Base-by-base conservation (phyloP, 306 rosid genomes). In the Crotalaria pallida region DNA sequence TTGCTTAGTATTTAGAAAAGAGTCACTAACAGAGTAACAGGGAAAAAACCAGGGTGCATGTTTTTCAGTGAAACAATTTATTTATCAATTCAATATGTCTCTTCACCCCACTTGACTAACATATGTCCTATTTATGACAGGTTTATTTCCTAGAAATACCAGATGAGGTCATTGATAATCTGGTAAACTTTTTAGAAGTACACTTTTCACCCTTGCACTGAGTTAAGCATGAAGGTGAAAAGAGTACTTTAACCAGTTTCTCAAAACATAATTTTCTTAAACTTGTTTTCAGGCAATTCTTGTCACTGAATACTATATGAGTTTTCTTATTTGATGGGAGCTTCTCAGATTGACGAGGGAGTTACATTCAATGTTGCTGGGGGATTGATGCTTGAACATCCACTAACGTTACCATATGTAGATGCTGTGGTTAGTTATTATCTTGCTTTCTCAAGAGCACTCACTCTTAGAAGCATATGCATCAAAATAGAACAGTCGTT, bases 301-400 rank as follows among this genome's bases (percentile, higher is more conserved):
- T 60, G 79, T 80, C 65, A 34, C 51, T 76, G 76, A 73, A 51
- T 77, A 62, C 83, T 77, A 52, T 69, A 44, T 81, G 76, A 77
- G 80, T 83, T 78, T 81, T 75, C 73, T 84, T 78, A 67, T 72
- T 75, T 79, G 77, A 74, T 73, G 80, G 80, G 82, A 81, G 83
- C 75, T 75, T 67, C 68, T 73, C 87, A 90, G 97, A 87, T 90
- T 55, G 96, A 90, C 24, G 97, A 94, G 49, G 95, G 82, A 55
- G 24, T 84, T 55, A 84, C 98, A 8, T 84, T 85, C 83, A 81
- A 87, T 15, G 96, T 87, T 64, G 96, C 92, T 6, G 95, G 96
- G 31, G 98, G 98, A 75, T 80, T 94, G 86, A 90, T 89, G 86
- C 90, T 91, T 75, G 96, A 94, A 81, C 91, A 94, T 87, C 98